phyloP scores from a whole-genome alignment of 108 stramenopile genomes.

The Cyclotella choctawhatcheeana region DNA sequence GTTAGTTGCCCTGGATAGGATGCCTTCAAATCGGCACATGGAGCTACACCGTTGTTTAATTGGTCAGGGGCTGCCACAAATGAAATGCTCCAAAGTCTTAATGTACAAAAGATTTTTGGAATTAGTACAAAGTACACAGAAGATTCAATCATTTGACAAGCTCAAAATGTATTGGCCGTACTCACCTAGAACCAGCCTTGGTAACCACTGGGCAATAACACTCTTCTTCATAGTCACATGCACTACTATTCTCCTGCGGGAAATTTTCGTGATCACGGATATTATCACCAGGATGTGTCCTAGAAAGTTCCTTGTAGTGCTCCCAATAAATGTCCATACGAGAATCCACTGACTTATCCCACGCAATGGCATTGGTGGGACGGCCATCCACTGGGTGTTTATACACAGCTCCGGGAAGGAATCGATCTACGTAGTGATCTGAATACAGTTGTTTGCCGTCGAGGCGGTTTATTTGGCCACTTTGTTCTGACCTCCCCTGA shows the following conservation, averaged over 20 bases:
- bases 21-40: conserved; percentile 4
- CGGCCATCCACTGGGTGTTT: not conserved
- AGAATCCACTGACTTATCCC: not conserved
- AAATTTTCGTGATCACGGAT: not conserved
- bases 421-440: conserved; percentile 11
- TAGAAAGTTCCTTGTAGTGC: conserved; percentile 8
- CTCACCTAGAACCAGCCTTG: conserved; percentile 17
- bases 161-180: too few species aligned
- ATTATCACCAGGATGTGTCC: conserved; percentile 10
- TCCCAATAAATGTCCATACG: not conserved
- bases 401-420: not conserved
- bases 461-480: not conserved
- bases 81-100: conserved; percentile 15
- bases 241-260: not conserved
- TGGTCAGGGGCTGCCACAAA: not conserved
- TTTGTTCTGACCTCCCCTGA: not conserved
- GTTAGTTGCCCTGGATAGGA: conserved; percentile 3
- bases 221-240: not conserved
- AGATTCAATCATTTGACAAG: not conserved
- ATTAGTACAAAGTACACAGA: too few species aligned
- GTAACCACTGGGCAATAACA: not conserved
- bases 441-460: conserved; percentile 4
- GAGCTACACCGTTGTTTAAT: not conserved
- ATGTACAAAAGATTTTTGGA: too few species aligned
- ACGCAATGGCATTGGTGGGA: conserved; percentile 13